These are phyloP conservation scores for Stentor coeruleus DNA, from an alignment of 73 alveolate species.

Conservation along the genomic window DNA sequence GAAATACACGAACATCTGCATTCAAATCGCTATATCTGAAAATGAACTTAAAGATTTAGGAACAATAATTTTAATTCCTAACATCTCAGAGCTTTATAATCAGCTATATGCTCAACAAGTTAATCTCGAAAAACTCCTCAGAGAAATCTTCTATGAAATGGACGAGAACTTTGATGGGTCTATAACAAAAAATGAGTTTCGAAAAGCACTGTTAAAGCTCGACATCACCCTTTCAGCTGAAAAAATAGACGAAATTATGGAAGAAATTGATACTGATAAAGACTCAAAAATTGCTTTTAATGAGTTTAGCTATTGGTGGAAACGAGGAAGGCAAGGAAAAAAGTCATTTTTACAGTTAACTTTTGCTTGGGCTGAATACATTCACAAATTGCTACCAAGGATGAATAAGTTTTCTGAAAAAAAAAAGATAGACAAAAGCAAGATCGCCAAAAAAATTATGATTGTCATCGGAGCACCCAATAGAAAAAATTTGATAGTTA, in stretches of 20 bases:
- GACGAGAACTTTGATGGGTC: not conserved
- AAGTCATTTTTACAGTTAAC: not conserved
- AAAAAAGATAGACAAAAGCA: not conserved
- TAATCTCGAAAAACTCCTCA: not conserved
- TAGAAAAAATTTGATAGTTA: not conserved
- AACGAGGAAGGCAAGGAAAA: conserved; percentile 24
- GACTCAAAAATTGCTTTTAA: conserved; percentile 62
- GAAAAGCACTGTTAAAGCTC: not conserved
- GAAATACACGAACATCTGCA: not conserved
- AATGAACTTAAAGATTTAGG: not conserved
- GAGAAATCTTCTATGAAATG: not conserved
- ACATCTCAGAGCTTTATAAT: not conserved
- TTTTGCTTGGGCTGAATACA: not conserved
- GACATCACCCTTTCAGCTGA: not conserved
- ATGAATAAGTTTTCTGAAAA: not conserved
- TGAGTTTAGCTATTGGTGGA: conserved; percentile 43
- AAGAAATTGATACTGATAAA: conserved; percentile 55
- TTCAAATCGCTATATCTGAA: not conserved
- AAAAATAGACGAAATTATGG: conserved; percentile 26
- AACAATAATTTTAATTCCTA: not conserved
- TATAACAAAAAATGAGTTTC: not conserved
- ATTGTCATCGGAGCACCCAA: not conserved
- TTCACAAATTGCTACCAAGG: not conserved
- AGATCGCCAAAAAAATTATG: not conserved
- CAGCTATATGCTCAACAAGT: not conserved